Evolutionary conservation across 371 early-diverging fungal species (phyloP), one percentile per base, ranked within the genome.

Genomic region (Mortierella polycephala): DNA sequence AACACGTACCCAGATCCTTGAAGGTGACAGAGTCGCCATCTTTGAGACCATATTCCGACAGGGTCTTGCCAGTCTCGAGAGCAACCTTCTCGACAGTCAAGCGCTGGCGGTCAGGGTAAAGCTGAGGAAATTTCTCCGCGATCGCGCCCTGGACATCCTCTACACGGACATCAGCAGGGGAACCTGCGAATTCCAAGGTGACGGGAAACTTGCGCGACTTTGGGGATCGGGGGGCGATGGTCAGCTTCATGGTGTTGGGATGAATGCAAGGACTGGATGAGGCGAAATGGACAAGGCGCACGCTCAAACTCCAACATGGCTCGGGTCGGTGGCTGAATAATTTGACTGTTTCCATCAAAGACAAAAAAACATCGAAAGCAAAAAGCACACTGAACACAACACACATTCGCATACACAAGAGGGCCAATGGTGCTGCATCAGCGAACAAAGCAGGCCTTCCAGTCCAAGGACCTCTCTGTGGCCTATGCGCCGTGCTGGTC

Each of bases 101-200:
- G 37, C 94, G 92, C 84, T 95, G 95, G 68, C 95, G 91, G 64
- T 91, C 90, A 30, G 89, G 86, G 59, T 87, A 85, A 74, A 88
- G 89, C 64, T 87, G 86, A 53, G 90, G 88, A 45, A 86, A 83
- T 82, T 90, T 83, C 64, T 77, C 75, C 41, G 84, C 81, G 62
- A 96, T 85, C 0, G 91, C 91, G 57, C 74, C 69, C 66, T 85
- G 84, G 59, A 95, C 87, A 40, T 91, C 88, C 40, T 85, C 85
- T 37, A 92, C 90, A 4, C 84, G 89, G 23, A 90, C 86, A 55
- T 81, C 84, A 30, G 82, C 82, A 4, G 87, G 71, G 0, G 83
- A 64, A 1, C 88, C 87, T 5, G 62, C 64, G 42, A 94, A 64
- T 51, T 93, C 93, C 20, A 94, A 79, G 1, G 85, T 85, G 42